Base-by-base conservation (phyloP, 1,284 basidiomycete genomes). In the Pseudozyma sp. region DNA sequence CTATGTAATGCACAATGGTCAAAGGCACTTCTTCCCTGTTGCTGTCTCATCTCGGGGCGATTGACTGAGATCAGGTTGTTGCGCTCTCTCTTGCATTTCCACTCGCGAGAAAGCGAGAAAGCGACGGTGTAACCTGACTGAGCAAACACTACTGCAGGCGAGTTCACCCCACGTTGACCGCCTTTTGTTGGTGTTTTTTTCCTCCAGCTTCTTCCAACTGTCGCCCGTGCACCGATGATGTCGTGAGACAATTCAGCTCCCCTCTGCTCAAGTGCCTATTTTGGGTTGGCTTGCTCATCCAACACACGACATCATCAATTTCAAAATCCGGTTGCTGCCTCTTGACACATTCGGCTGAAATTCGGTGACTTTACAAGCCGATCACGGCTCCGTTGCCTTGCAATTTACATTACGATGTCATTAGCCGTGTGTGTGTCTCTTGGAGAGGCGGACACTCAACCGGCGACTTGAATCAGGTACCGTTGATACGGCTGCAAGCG, bases 151-250 rank as follows among this genome's bases (percentile, higher is more conserved):
- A 38, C 38, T n/a, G n/a, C n/a, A n/a, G n/a, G 50, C 58, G 52
- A n/a, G 25, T 36, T 16, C 38, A 36, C 43, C 66, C 66, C 67
- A 63, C 67, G 60, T 70, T 70, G 66, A 69, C 51, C 54, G 10
- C 31, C n/a, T n/a, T n/a, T n/a, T n/a, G n/a, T n/a, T n/a, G n/a
- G n/a, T n/a, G n/a, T 7, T 48, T 25, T 25, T 18, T 45, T 38
- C 36, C 50, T 21, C 18, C 42, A 16, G 36, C 19, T 59, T 62
- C 54, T 58, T 57, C 54, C 50, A 52, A 55, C 54, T 50, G 19
- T 51, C 4, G 48, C 14, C 47, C 48, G 55, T 58, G 52, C 51
- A 42, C 14, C 25, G 43, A 63, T 65, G 58, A 70, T 64, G 68
- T 64, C 53, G 68, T 65, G 61, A 57, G 60, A 49, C 34, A 7